These are phyloP conservation scores for Rosa rugosa DNA, from an alignment of 306 rosid species.

Conservation along the genomic window DNA sequence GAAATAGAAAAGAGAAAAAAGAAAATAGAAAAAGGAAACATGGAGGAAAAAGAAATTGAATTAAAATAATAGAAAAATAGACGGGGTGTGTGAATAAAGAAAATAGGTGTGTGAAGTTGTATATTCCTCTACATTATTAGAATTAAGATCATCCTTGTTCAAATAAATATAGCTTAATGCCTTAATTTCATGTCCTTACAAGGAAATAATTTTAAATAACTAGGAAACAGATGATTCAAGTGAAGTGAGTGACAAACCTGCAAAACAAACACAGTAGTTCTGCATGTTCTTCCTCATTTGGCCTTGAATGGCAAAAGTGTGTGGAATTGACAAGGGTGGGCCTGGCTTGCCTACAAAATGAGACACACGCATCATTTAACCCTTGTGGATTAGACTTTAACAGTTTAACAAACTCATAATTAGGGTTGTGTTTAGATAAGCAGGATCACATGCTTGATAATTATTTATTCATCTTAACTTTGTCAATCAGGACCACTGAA, in stretches of 20 bases:
- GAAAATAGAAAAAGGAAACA: too few species aligned
- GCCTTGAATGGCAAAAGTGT: neutral
- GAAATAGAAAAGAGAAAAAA: too few species aligned
- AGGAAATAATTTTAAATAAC: neutral
- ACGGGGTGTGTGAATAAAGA: too few species aligned
- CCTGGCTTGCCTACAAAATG: slow-evolving; percentile 23
- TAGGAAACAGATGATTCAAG: neutral
- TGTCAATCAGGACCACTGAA: slow-evolving; percentile 25
- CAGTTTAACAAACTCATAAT: slow-evolving; percentile 24
- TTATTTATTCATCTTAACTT: neutral
- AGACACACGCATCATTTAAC: slow-evolving; percentile 13
- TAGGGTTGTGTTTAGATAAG: slow-evolving; percentile 21
- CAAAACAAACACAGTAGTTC: neutral
- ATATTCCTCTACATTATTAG: too few species aligned
- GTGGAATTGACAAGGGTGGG: slow-evolving; percentile 25
- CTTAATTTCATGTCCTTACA: neutral
- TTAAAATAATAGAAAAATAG: too few species aligned
- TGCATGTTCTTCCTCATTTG: neutral
- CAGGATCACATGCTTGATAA: slow-evolving; percentile 11
- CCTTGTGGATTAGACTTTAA: slow-evolving; percentile 25
- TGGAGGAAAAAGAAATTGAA: too few species aligned
- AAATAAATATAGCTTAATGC: neutral
- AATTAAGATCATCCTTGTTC: neutral
- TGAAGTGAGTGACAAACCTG: slow-evolving; percentile 8
- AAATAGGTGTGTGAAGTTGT: too few species aligned